Base-by-base conservation (phyloP, 192 early-diverging fungal genomes). In the Tieghemiomyces parasiticus region DNA sequence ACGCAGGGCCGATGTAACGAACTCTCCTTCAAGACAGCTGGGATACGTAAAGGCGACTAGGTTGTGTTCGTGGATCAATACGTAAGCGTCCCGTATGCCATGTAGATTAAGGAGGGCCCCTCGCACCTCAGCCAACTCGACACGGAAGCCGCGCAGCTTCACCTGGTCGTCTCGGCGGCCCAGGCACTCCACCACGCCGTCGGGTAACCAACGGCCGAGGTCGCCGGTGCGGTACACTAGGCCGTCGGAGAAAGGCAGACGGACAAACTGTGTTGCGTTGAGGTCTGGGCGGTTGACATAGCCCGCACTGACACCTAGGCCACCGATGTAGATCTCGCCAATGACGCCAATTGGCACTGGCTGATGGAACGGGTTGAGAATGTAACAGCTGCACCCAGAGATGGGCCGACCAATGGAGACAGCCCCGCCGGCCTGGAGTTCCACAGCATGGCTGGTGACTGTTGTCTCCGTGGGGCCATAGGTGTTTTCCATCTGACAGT, bases 81-180 rank as follows among this genome's bases (percentile, higher is more conserved):
- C 58, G 32, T 14, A 22, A 25, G 58, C 58, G 8, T 59, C 42
- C 58, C 24, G 46, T 2, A 59, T 31, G 2, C 31, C 30, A 1
- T 1, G n/a, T 24, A 26, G 24, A 14, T 28, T 70, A 60, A 20
- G 59, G 32, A 73, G 55, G 0, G 52, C 62, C 12, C 38, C 33
- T 25, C 59, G 44, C 14, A 74, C 58, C 59, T 77, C 75, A 32
- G 47, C 64, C 22, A 77, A 32, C 58, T 77, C 75, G 22, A 77
- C 65, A 28, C 75, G 53, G 29, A 63, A 53, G 6, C 75, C 74
- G 35, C 75, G 67, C 19, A 77, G 69, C 64, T 82, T 82, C 30
- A 79, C 77, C 58, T 75, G 71, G 33, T 66, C 29, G 42, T 79
- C 67, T 26, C 22, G 71, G 22, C 77, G 68, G 2, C 77, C 71